Base-by-base conservation (phyloP, 805 yeast species). In the Yarrowia sp. region DNA sequence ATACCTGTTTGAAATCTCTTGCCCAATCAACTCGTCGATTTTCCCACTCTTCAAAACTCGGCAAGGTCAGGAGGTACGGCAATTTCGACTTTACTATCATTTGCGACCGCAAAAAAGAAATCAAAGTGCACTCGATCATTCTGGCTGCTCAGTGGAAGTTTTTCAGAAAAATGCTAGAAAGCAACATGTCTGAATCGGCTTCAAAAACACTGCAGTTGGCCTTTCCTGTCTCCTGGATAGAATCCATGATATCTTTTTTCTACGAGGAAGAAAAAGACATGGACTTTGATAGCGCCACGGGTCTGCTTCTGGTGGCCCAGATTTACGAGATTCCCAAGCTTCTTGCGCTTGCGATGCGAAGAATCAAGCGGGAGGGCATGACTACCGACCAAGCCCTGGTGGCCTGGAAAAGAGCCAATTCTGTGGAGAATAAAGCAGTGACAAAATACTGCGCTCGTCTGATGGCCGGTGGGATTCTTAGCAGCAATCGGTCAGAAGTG, bases 251-350 rank as follows among this genome's bases (percentile, higher is more conserved):
- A 3, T 49, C 53, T 3, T 11, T 14, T 11, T 49, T 49, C 10
- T 49, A 49, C 38, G 53, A 26, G 8, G 53, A 32, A 15, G 19
- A 15, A 9, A 32, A 16, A 15, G 15, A 14, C 15, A 3, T 50
- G 8, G 32, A 35, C 9, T 50, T 50, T 4, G 56, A 50, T 5
- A 35, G 22, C 1, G 40, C 56, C 15, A 50, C 56, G 1, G 56
- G 56, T 3, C 26, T 50, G 22, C 4, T 50, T 3, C 11, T 35
- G 1, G 41, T 50, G 2, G 56, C 56, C 9, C 56, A 50, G 15
- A 50, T 50, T n/a, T 50, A 50, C 22, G 56, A 49, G 3, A 32
- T 49, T 8, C 53, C 53, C 14, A 26, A 48, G 11, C 56, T 50
- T 8, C 56, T 50, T 10, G 12, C 40, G 2, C 40, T 38, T 7